Evolutionary conservation across 163 green algal genomes (phyloP), one percentile per base, ranked within the genome.

Genomic region (Smithsoniella earleae): DNA sequence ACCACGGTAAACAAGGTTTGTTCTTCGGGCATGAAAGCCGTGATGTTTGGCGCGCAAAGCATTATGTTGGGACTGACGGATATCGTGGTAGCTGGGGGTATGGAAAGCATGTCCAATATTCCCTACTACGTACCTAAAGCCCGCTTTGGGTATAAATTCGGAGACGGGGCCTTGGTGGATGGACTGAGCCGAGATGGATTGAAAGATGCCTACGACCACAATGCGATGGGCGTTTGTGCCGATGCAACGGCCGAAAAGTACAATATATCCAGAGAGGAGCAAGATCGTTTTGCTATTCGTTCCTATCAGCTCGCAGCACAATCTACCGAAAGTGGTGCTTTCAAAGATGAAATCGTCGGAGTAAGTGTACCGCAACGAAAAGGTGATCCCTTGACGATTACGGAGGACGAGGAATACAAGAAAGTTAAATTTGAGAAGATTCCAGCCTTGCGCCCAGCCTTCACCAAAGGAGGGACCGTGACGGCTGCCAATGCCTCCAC

Each of bases 1-100:
- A 96, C 91, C 3, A 84, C 81, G 2, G 76, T 97, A 20, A 97
- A 97, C 82, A 97, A 97, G 79, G 89, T n/a, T n/a, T 93, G 85
- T 72, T 81, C 85, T 2, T 86, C 79, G 16, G 89, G 90, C 13
- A 77, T 95, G 74, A 95, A 95, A 76, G 81, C 90, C 0, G 79
- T 93, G 25, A 89, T 89, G 77, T 73, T 96, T 34, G 91, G 77
- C 2, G 86, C 85, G 3, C 83, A 91, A 49, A 82, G 77, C 36
- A 94, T 97, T 37, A 58, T 81, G 69, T n/a, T n/a, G n/a, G n/a
- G n/a, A n/a, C n/a, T n/a, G n/a, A n/a, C n/a, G n/a, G 69, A 86
- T 28, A 65, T 95, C 2, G 85, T 96, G 36, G 81, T 97, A 28
- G 88, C 88, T n/a, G 91, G 91, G 13, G 91, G 91, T 44, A 95